Percentiles rank a stretch among this genome's conserved stretches.
Evolutionary conservation across 768 basidiomycete genomes (phyloP).

Genomic region (Tephrocybe sp.): DNA sequence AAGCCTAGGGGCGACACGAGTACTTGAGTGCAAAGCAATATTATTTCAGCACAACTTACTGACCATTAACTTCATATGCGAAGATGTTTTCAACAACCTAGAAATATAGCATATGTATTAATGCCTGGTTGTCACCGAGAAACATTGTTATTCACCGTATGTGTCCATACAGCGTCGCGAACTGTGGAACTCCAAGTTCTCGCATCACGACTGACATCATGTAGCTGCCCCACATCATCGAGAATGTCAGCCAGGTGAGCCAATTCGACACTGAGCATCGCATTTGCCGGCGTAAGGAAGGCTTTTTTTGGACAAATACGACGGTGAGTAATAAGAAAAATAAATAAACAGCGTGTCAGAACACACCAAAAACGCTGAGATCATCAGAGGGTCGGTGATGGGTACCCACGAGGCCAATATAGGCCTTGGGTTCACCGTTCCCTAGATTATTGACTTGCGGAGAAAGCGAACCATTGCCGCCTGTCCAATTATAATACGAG

Average conservation of each 20-base stretch:
- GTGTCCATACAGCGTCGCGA: constrained; percentile 58
- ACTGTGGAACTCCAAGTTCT: constrained; percentile 59
- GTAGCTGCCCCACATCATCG: constrained; percentile 45
- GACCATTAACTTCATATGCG: constrained; percentile 80
- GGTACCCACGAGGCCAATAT: constrained; percentile 75
- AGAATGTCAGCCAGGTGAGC: constrained; percentile 59
- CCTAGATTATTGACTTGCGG: constrained; percentile 67
- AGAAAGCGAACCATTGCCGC: constrained; percentile 60
- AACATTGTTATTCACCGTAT: constrained; percentile 40
- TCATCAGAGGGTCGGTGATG: constrained; percentile 80
- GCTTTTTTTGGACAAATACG: constrained; percentile 35
- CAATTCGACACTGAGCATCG: constrained; percentile 79
- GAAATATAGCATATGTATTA: neutral
- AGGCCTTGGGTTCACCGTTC: constrained; percentile 75
- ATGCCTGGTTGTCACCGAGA: neutral
- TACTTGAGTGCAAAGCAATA: neutral
- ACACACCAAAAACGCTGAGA: constrained; percentile 60
- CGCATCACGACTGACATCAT: constrained; percentile 54
- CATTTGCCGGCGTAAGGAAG: constrained; percentile 78
- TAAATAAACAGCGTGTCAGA: too few relatives aligned
- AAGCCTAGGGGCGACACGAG: constrained; percentile 40
- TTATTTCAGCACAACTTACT: too few relatives aligned
- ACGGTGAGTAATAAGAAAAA: neutral
- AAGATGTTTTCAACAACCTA: constrained; percentile 67
- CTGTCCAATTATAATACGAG: constrained; percentile 84